Evolutionary conservation across 345 rosid genomes (phyloP), one percentile per base, ranked within the genome.

Genomic region (Acer negundo): DNA sequence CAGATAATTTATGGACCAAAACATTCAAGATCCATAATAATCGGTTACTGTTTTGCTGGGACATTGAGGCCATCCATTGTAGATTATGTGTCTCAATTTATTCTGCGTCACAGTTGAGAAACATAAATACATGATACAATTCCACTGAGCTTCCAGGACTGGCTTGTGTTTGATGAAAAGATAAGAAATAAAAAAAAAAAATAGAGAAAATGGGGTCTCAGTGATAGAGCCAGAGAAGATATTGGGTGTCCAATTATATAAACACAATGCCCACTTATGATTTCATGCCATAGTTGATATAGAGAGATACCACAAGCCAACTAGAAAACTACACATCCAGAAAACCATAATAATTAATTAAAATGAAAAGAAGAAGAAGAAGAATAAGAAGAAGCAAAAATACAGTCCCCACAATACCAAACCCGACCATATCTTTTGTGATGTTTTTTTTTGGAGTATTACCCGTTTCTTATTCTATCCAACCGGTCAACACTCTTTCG

Each of bases 401-500:
- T 69, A 63, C 80, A 74, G 67, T 66, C 66, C 77, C 78, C 82
- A 74, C 77, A 76, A 73, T 71, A 74, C 63, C 80, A 70, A 76
- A 73, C 53, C 49, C 58, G 26, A 38, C 58, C 56, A 80, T 67
- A 64, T 67, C 56, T 42, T 38, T 28, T 59, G 63, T 59, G 24
- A 9, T 62, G 44, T 56, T 28, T 64, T 67, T 55, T 55, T 23
- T 2, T 46, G 20, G 55, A 72, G 58, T 74, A 68, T 85, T 72
- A 91, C 80, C 86, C 90, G 40, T 84, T 88, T 68, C 95, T 81
- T 81, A 87, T 77, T 81, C 90, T 85, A 67, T 87, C 93, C 91
- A 90, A 87, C 87, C 95, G 89, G 71, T 96, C 98, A 7, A 92
- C 95, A 73, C 99, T 94, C 86, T 96, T 94, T 75, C 98, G 80